Percentiles rank a stretch among this genome's conserved stretches.
Conservation (phyloP, 306 rosid species). For the Ceratonia siliqua region DNA sequence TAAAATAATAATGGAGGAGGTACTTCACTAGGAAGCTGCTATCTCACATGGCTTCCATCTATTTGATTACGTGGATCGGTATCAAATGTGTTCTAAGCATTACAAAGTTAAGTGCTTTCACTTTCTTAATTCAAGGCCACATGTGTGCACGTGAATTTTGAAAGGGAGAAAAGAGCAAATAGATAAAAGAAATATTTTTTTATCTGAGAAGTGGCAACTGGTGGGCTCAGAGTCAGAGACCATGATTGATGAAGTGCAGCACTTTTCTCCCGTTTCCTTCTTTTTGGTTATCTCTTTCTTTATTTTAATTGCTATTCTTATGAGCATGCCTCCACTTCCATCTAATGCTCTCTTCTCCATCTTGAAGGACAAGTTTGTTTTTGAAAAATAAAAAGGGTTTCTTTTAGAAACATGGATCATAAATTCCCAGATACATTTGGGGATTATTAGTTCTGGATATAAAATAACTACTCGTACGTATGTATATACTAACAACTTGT, state of each 20-base stretch:
- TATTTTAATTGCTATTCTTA: constrained; percentile 35
- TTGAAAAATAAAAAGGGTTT: background rate
- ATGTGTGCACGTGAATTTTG: constrained; percentile 82
- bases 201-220: constrained; percentile 53
- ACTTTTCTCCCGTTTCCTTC: constrained; percentile 59
- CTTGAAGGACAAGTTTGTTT: constrained; percentile 12
- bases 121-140: constrained; percentile 40
- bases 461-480: no score
- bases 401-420: constrained; percentile 28
- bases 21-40: constrained; percentile 67
- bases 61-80: constrained; percentile 35
- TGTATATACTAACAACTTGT: background rate
- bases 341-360: constrained; percentile 26
- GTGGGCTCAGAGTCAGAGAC: constrained; percentile 50
- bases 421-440: constrained; percentile 26
- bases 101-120: constrained; percentile 1
- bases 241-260: constrained; percentile 57
- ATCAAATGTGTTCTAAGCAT: constrained; percentile 38
- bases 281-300: constrained; percentile 37
- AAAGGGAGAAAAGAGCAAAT: constrained; percentile 24
- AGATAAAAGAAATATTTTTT: background rate
- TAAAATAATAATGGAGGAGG: constrained; percentile 53
- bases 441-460: background rate
- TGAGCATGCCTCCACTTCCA: constrained; percentile 32
- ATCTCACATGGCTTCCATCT: constrained; percentile 75